phyloP scores from a whole-genome alignment of 2,329 filamentous ascomycete species.

The Colletotrichum caudatum region DNA sequence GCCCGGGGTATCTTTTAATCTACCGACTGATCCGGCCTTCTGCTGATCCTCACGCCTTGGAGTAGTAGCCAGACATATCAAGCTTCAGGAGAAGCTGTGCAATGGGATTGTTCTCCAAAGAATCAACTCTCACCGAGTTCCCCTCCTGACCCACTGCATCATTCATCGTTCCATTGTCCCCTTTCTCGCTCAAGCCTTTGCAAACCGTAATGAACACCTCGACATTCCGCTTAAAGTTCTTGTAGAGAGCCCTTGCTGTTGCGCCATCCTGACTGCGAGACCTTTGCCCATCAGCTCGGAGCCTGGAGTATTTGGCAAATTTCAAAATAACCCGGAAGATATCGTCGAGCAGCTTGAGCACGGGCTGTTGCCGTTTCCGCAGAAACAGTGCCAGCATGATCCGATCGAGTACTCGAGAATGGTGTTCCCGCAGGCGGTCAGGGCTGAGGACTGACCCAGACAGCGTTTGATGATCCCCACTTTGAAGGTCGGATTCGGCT shows the following conservation, averaged over 20 bases:
- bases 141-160: slow-evolving; percentile 47
- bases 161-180: slow-evolving; percentile 56
- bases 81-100: slow-evolving; percentile 76
- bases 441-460: slow-evolving; percentile 69
- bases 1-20: slow-evolving; percentile 20
- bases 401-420: slow-evolving; percentile 79
- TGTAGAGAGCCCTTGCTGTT: slow-evolving; percentile 64
- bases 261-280: slow-evolving; percentile 46
- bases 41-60: slow-evolving; percentile 42
- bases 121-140: slow-evolving; percentile 48
- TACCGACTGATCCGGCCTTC: background rate
- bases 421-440: slow-evolving; percentile 74
- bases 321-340: slow-evolving; percentile 79
- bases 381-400: slow-evolving; percentile 81
- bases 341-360: slow-evolving; percentile 79
- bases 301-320: slow-evolving; percentile 69
- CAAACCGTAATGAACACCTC: slow-evolving; percentile 81
- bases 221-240: slow-evolving; percentile 76
- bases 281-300: slow-evolving; percentile 54
- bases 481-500: slow-evolving; percentile 69
- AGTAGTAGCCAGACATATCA: slow-evolving; percentile 78
- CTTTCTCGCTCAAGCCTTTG: slow-evolving; percentile 74
- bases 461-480: slow-evolving; percentile 50
- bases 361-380: slow-evolving; percentile 78
- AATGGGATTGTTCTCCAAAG: slow-evolving; percentile 70